Base-by-base conservation (phyloP, 352 stramenopile species). In the Phytophthora fragariae region DNA sequence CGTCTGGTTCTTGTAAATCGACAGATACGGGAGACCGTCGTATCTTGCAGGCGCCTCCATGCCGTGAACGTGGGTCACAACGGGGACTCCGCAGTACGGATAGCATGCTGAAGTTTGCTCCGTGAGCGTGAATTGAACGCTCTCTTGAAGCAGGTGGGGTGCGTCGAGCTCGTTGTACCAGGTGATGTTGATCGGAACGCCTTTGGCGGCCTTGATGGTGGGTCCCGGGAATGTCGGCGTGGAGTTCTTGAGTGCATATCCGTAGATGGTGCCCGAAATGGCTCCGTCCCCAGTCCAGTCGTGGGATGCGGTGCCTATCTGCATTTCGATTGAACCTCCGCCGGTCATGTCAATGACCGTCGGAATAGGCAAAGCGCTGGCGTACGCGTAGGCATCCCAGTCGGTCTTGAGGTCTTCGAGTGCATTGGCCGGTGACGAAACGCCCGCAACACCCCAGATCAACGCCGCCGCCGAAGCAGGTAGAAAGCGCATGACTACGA, bases 1-100 rank as follows among this genome's bases (percentile, higher is more conserved):
- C 27, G 68, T 83, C 59, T 91, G 81, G 79, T 91, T 89, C 61
- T 77, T 73, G 75, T 88, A 91, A 56, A 91, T 82, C 21, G 81
- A 85, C 44, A 64, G 70, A 35, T 70, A 73, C 31, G 81, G 83
- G 33, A 91, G 62, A 14, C 83, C 83, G 62, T 91, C 83, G 62
- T 80, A 86, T 53, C 72, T 54, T 5, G 83, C 59, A 8, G 83
- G 80, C 8, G 80, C 83, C 60, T 88, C 79, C 9, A 88, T 55
- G 6, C 83, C 83, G 62, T 91, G 83, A 12, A 91, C 70, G 59
- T 91, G 83, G 1, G 78, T 82, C 41, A 88, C 80, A 21, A 81
- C 77, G 1, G 83, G 81, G 19, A 89, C 76, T 46, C 81, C 83
- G 62, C 83, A 91, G 72, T 89, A 83, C 39, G 81, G 81, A 57